Evolutionary conservation across 345 rosid species (phyloP), one percentile per base, ranked within the genome.

Genomic region (Gossypium bickii): DNA sequence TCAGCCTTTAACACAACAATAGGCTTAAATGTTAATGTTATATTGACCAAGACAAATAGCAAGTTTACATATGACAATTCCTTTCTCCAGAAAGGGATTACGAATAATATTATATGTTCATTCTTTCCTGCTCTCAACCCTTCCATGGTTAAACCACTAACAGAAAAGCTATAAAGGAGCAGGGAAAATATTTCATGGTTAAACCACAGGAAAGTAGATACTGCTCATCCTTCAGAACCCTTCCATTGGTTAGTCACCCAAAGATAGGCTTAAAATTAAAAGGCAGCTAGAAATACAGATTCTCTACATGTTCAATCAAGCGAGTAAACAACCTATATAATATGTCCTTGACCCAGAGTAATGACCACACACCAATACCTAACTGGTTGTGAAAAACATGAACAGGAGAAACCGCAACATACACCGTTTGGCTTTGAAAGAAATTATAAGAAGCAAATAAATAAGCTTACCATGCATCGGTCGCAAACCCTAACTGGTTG

Each of bases 401-500:
- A 55, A 71, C 48, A 38, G 7, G 63, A 71, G 3, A 71, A 70
- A 18, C 24, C 9, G 38, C 52, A 18, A 41, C 18, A 71, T 3
- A 34, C n/a, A 11, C 51, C 20, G 38, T 71, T 41, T n/a, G 18
- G n/a, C 11, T 29, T 17, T 38, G 34, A 38, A 38, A 38, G 59
- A 52, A 51, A 25, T n/a, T 4, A 16, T 53, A 18, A 69, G 60
- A 55, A 55, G 56, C 51, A 12, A 13, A 67, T 49, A 17, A 9
- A 68, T n/a, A 65, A 71, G 72, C 79, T 7, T 86, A 96, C 99
- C 97, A 93, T 75, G 82, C 97, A 96, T 61, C 93, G 87, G 77
- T 96, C 97, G 69, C 99, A 96, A 75, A 96, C 98, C 80, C 99
- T 85, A 82, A 96, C 99, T 38, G 88, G 93, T 80, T 89, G 97